Conservation (phyloP, 2,329 filamentous ascomycete species). For the Aureobasidium sp. region DNA sequence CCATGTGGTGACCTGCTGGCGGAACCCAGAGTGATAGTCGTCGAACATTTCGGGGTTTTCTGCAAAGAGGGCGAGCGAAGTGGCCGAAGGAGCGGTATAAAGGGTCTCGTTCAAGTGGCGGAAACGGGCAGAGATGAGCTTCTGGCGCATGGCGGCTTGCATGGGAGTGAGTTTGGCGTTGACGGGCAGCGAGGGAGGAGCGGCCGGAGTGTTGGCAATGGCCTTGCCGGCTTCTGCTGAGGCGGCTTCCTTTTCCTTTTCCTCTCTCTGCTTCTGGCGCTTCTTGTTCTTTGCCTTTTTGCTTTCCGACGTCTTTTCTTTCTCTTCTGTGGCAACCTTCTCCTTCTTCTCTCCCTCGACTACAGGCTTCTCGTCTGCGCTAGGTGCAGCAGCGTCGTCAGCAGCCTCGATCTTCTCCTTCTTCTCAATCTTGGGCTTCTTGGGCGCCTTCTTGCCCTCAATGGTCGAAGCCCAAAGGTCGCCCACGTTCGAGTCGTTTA, state of each 20-base stretch:
- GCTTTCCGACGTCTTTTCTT: constrained; percentile 24
- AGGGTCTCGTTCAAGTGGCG: constrained; percentile 94
- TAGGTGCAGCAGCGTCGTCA: background rate
- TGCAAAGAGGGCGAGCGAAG: constrained; percentile 77
- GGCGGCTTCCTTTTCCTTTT: constrained; percentile 28
- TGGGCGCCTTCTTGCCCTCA: constrained; percentile 28
- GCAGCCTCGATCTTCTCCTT: constrained; percentile 32
- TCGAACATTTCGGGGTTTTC: constrained; percentile 86
- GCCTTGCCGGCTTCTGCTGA: constrained; percentile 26
- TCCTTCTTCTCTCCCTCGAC: constrained; percentile 28
- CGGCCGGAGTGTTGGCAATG: constrained; percentile 26
- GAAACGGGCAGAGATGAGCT: constrained; percentile 91
- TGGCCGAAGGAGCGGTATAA: constrained; percentile 80
- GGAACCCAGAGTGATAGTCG: constrained; percentile 95
- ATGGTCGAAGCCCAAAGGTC: constrained; percentile 72
- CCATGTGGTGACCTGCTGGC: constrained; percentile 91
- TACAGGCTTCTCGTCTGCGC: constrained; percentile 23
- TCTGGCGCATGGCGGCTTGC: constrained; percentile 88
- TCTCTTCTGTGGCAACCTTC: constrained; percentile 26
- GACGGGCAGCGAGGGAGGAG: constrained; percentile 26
- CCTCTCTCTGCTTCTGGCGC: constrained; percentile 14
- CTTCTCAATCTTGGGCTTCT: constrained; percentile 25
- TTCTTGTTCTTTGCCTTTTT: constrained; percentile 25
- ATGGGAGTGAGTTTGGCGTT: constrained; percentile 74
- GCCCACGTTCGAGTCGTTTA: constrained; percentile 65